Base-by-base conservation (phyloP, 2,329 filamentous ascomycete species). In the Calycina marina region DNA sequence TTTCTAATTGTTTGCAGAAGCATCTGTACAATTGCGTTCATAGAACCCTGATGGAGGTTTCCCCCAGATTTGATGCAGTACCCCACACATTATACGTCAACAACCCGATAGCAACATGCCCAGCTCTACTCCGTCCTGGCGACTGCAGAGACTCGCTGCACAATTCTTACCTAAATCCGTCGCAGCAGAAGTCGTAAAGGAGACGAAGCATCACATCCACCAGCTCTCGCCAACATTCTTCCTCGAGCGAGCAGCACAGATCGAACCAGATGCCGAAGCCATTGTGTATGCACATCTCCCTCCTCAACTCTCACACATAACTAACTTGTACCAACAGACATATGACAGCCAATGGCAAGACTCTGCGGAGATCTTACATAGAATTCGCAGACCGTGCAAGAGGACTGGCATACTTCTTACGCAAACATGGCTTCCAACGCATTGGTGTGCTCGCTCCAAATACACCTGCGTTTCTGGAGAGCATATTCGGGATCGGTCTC, bases 381-480 rank as follows among this genome's bases (percentile, higher is more conserved):
- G 77, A 90, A 49, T 74, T 85, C 37, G 81, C 90, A 11, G 82
- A 93, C 50, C 81, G 90, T 26, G 82, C 86, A 3, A 63, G 82
- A 25, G 90, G 88, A 1, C 61, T 98, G 12, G 86, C 85, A 10
- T 96, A 93, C 57, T 96, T 79, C 53, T 54, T 98, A 35, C 69
- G 70, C 45, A 82, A 81, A 54, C 72, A 81, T 50, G 67, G 69
- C 4, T 74, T 72, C 49, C 77, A 72, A 48, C 69, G 81, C 38
- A 79, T 96, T 4, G 90, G 90, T 5, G 77, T 98, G 29, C 63
- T 98, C 8, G 77, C 75, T 6, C 82, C 90, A 3, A 98, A 98
- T 53, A 98, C 90, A 1, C 90, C 90, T 0, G 86, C 86, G 0
- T 96, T 96, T 48, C 63, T 98, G 16, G 88, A 96, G 58, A 71